Base-by-base conservation (phyloP, 345 rosid species). In the Reutealis trisperma region DNA sequence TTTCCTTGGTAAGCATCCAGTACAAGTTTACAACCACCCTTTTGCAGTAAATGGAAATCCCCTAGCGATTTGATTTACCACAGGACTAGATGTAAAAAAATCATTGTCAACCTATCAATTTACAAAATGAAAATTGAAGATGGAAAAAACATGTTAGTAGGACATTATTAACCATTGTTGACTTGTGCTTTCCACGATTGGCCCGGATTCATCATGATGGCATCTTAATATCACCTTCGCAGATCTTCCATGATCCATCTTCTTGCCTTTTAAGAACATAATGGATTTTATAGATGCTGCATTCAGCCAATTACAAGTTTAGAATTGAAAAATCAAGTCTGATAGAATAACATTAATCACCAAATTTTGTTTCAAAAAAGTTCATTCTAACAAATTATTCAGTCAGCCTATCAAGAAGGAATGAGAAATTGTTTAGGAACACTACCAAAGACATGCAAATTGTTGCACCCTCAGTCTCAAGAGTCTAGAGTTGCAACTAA, bases 171-270 rank as follows among this genome's bases (percentile, higher is more conserved):
- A 45, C 19, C 25, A 30, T 49, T 19, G 55, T 34, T n/a, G 16
- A 21, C 41, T 74, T 72, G 8, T 57, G 45, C 44, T 45, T 61
- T 47, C 24, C 13, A 9, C n/a, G 9, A 57, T 27, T 55, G 27
- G 42, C n/a, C 58, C 47, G 4, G 45, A n/a, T 24, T 55, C 41
- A 34, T 94, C 93, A 90, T 41, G 79, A 86, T 76, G 84, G 86
- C 63, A 83, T 77, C 77, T 85, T 88, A 70, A 93, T 83, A 66
- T 92, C 91, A 51, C 91, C 87, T 81, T 83, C 75, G 73, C 98
- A 93, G 82, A 96, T 93, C 84, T 83, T 90, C 98, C 97, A 96
- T 6, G 88, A 85, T 73, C 97, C 97, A 52, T 92, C 96, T 51
- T 87, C 97, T 85, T 88, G 96, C 87, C 86, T 92, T 83, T 79